Conservation (phyloP, 176 grass and related monocot genomes). For the Triticum monococcum region DNA sequence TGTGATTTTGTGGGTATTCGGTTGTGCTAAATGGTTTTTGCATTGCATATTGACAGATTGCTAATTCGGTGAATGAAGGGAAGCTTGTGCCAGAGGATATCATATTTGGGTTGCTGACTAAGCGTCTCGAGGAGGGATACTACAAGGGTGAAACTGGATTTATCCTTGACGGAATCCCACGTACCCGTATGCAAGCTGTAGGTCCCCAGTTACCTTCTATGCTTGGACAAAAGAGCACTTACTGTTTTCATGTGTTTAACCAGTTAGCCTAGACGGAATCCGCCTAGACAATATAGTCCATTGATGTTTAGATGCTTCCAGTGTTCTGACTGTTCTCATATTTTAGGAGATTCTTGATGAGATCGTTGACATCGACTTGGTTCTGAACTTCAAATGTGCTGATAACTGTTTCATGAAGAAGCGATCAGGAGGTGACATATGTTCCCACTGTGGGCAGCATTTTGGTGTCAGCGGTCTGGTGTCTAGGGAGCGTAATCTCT, state of each 20-base stretch:
- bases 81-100: slow-evolving; percentile 86
- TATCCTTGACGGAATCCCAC: slow-evolving; percentile 91
- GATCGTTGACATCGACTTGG: slow-evolving; percentile 80
- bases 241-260: neutral
- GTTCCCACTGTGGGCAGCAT: slow-evolving; percentile 71
- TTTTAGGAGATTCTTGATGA: slow-evolving; percentile 94
- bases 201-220: neutral
- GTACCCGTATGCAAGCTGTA: slow-evolving; percentile 82
- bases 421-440: slow-evolving; percentile 52
- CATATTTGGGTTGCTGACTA: slow-evolving; percentile 91
- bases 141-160: slow-evolving; percentile 90
- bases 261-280: neutral
- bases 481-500: slow-evolving; percentile 45
- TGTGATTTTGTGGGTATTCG: neutral
- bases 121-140: slow-evolving; percentile 84
- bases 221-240: neutral
- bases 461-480: slow-evolving; percentile 53
- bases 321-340: neutral
- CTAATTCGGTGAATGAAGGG: slow-evolving; percentile 77
- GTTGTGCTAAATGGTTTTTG: slow-evolving; percentile 16
- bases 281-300: neutral
- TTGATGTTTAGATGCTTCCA: neutral
- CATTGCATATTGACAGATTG: slow-evolving; percentile 51
- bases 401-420: slow-evolving; percentile 79
- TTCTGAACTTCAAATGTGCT: slow-evolving; percentile 93